A percentile compares a stretch with the other conserved stretches of the same genome.
phyloP scores from a whole-genome alignment of 2,329 filamentous ascomycete genomes.

The Claviceps monticola region DNA sequence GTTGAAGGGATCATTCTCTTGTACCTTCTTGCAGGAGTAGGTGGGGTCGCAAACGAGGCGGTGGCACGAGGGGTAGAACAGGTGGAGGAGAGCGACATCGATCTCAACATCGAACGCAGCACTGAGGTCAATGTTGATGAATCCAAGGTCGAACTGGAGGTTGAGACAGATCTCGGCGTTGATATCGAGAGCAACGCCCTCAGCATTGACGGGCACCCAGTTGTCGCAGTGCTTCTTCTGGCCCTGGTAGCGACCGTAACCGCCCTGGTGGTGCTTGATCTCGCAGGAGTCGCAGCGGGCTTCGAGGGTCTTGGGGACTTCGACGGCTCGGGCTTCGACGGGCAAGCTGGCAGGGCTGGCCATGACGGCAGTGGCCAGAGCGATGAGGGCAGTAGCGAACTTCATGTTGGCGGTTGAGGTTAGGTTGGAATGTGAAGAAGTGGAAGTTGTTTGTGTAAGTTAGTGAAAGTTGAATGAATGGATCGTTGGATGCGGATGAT shows the following conservation, averaged over 20 bases:
- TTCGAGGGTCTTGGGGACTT: background rate
- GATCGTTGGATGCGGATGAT: background rate
- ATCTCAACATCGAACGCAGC: background rate
- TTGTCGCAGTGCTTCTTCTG: background rate
- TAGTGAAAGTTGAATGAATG: background rate
- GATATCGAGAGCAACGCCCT: background rate
- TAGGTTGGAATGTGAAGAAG: background rate
- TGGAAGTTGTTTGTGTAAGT: background rate
- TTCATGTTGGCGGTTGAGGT: slow-evolving; percentile 1
- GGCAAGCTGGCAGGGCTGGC: background rate
- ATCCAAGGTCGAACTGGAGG: background rate
- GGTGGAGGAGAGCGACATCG: background rate
- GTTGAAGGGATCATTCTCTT: too few species aligned
- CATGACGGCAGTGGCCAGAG: slow-evolving; percentile 1
- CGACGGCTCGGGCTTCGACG: background rate
- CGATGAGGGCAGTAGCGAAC: slow-evolving; percentile 1
- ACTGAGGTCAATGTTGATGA: background rate
- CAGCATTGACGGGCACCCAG: background rate
- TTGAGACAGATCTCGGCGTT: background rate
- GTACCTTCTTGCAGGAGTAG: background rate
- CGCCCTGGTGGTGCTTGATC: background rate
- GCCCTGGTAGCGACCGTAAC: background rate
- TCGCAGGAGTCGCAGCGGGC: background rate
- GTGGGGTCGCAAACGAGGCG: background rate
- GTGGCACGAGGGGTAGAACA: background rate